Percentiles rank a stretch among this genome's conserved stretches.
phyloP scores from a whole-genome alignment of 73 alveolate species.

The Symbiodinium natans region DNA sequence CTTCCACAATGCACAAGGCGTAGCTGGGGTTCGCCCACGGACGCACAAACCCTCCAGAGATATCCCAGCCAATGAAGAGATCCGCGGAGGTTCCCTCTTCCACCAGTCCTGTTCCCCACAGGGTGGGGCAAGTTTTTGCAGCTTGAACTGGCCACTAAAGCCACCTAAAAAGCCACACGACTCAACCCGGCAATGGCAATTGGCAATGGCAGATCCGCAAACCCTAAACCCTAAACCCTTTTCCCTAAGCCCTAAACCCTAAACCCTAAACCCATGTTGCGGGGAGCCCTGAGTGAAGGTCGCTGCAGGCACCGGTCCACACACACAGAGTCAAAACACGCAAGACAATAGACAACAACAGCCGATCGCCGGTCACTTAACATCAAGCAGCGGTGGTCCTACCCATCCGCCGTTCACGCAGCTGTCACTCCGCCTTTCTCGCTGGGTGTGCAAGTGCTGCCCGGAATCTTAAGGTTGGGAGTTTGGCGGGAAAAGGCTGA shows the following conservation, averaged over 20 bases:
- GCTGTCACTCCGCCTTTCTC: constrained; percentile 34
- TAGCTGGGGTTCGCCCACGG: constrained; percentile 63
- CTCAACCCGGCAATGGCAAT: no score
- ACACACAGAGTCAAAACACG: no score
- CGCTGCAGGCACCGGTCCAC: no score
- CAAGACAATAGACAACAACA: not conserved
- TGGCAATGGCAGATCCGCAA: no score
- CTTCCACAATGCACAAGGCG: constrained; percentile 27
- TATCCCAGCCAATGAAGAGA: constrained; percentile 39
- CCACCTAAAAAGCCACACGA: no score
- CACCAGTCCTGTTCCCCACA: constrained; percentile 3
- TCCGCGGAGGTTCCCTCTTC: not conserved
- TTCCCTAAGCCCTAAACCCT: no score
- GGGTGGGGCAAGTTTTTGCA: no score
- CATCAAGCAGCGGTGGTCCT: constrained; percentile 11
- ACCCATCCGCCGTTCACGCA: constrained; percentile 57
- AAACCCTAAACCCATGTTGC: no score
- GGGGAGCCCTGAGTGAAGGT: no score
- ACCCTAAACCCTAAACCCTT: not conserved
- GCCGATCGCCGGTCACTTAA: not conserved
- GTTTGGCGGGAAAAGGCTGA: no score
- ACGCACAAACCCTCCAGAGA: constrained; percentile 36
- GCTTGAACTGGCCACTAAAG: no score
- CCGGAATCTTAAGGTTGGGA: no score
- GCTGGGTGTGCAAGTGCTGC: not conserved